Conservation (phyloP, 345 rosid genomes). For the Eucalyptus marginata region DNA sequence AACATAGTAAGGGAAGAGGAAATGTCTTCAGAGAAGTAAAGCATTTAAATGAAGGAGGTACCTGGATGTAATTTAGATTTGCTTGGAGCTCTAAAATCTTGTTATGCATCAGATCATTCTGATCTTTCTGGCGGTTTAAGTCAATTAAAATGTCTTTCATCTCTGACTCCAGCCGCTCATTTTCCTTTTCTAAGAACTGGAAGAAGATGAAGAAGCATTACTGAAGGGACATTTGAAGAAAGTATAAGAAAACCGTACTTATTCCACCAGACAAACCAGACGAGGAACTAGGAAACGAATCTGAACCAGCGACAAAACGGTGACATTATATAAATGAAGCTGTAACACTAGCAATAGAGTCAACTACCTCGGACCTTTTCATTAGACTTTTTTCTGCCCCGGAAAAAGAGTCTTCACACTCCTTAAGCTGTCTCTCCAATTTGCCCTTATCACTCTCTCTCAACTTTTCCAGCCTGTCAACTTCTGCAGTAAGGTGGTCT, state of each 20-base stretch:
- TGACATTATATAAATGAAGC: not conserved
- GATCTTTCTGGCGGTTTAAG: constrained; percentile 47
- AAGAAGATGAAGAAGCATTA: not conserved
- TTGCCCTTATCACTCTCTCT: constrained; percentile 45
- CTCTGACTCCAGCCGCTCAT: constrained; percentile 32
- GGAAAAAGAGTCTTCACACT: constrained; percentile 34
- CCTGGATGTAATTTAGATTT: constrained; percentile 46
- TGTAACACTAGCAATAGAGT: constrained; percentile 14
- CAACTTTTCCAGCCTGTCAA: constrained; percentile 66
- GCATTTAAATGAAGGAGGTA: not conserved
- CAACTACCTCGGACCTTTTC: constrained; percentile 72
- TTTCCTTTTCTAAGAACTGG: constrained; percentile 76
- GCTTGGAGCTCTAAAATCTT: constrained; percentile 38
- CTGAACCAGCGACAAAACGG: not conserved
- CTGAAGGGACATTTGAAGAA: not conserved
- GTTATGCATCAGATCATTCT: constrained; percentile 30
- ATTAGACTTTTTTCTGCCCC: constrained; percentile 32
- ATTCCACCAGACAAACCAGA: not conserved
- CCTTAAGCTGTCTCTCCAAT: constrained; percentile 43
- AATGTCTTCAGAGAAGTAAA: not conserved
- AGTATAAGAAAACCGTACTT: not conserved
- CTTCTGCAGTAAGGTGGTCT: constrained; percentile 79
- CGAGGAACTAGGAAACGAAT: not conserved
- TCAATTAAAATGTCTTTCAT: constrained; percentile 36
- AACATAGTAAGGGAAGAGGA: not conserved